These are phyloP conservation scores for Aspergillus udagawae DNA, from an alignment of 2,329 filamentous ascomycete species.

Conservation along the genomic window DNA sequence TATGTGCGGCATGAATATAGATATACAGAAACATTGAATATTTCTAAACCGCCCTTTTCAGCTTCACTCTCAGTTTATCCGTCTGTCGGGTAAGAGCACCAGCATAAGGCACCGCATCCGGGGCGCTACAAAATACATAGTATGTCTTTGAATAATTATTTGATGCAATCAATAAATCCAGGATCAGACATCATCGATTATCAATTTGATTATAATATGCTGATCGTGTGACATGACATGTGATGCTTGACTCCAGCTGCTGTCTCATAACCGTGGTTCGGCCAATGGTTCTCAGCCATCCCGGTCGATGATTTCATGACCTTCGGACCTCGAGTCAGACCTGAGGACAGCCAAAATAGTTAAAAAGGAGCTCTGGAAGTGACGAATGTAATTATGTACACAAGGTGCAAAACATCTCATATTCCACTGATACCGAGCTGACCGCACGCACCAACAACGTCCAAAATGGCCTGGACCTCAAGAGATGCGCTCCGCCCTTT, in stretches of 20 bases:
- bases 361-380: not conserved
- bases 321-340: not conserved
- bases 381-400: not conserved
- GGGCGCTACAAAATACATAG: not conserved
- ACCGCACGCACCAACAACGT: not conserved
- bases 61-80: not conserved
- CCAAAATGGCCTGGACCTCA: not conserved
- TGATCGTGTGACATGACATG: not conserved
- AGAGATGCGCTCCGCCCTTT: constrained; percentile 4
- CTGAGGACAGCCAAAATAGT: not conserved
- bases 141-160: not conserved
- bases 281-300: not conserved
- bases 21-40: not conserved
- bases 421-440: not conserved
- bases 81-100: not conserved
- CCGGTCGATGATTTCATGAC: not conserved
- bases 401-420: not conserved
- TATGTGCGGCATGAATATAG: not conserved
- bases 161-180: too few species aligned
- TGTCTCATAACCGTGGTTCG: not conserved
- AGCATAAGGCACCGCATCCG: not conserved
- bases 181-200: not conserved
- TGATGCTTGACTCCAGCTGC: not conserved
- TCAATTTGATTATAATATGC: not conserved
- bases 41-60: not conserved